phyloP scores from a whole-genome alignment of 169 alveolate species.

The Plasmodium reichenowi region DNA sequence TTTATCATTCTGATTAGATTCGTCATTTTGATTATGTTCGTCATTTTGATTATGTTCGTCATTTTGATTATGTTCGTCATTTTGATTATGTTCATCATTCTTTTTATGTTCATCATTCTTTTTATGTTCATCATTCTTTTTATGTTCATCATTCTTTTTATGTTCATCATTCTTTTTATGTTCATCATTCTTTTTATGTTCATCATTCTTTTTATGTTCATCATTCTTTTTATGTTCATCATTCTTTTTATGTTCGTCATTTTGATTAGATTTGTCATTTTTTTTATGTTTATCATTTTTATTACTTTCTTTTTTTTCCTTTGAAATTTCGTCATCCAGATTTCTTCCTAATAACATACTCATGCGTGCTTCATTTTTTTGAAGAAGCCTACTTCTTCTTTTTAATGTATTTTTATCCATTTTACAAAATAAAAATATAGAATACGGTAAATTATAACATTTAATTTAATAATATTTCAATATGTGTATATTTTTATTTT shows the following conservation, averaged over 20 bases:
- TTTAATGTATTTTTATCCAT: constrained; percentile 52
- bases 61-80: background rate
- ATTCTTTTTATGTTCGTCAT: background rate
- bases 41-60: background rate
- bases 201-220: background rate
- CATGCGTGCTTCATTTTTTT: constrained; percentile 72
- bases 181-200: background rate
- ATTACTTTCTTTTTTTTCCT: background rate
- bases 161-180: background rate
- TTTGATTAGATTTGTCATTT: background rate
- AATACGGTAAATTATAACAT: too few relatives aligned
- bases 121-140: background rate
- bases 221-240: background rate
- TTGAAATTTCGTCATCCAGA: background rate
- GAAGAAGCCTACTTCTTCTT: constrained; percentile 60
- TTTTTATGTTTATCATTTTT: background rate
- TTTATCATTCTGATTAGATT: background rate
- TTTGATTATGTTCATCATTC: background rate
- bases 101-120: background rate
- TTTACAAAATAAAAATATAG: background rate
- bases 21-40: background rate
- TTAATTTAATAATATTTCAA: too few relatives aligned
- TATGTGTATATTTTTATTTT: too few relatives aligned
- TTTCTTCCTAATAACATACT: constrained; percentile 33
- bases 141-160: background rate